Evolutionary conservation across 768 basidiomycete species (phyloP), one percentile per base, ranked within the genome.

Genomic region (Boletus subcaerulescens): DNA sequence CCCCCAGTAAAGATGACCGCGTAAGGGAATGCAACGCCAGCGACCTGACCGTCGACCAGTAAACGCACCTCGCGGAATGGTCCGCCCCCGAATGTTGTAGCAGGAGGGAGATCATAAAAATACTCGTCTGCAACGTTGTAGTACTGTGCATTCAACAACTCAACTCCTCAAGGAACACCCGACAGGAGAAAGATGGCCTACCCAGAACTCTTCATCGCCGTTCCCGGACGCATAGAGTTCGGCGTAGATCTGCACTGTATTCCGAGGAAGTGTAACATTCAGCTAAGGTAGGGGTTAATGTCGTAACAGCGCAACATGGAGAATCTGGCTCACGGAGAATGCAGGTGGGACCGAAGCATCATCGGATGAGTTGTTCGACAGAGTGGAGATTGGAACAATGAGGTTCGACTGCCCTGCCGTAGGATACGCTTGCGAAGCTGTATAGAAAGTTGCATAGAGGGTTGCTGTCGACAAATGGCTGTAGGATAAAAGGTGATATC

Each of bases 181-280:
- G 1, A 46, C 15, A n/a, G 18, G 24, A 52, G 14, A 38, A n/a
- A 15, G 22, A 38, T 14, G 11, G 54, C 75, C 46, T 59, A 88
- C 88, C 89, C 90, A 92, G 64, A 90, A 91, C 69, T 92, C 90
- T 65, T 86, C 86, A 2, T 78, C 70, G 13, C 76, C 76, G 52
- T 83, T 85, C 1, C 85, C 84, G 2, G 83, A 89, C 15, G 89
- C 88, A 58, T 83, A 83, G 4, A 92, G 71, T 66, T 91, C 88
- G 8, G 84, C 87, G 56, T 79, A 87, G 1, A 85, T 75, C 43
- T 83, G 73, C 2, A 88, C 80, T 4, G 88, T 76, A 53, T 90
- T 90, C 57, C 70, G 78, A 18, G 90, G 89, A 5, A 91, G 69
- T 0, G 84, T 89, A 3, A 90, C 77, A 52, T 85, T 84, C 51